A percentile compares a stretch with the other conserved stretches of the same genome.
These are phyloP conservation scores for Cucumis hystrix DNA, from an alignment of 306 rosid species.

Conservation along the genomic window DNA sequence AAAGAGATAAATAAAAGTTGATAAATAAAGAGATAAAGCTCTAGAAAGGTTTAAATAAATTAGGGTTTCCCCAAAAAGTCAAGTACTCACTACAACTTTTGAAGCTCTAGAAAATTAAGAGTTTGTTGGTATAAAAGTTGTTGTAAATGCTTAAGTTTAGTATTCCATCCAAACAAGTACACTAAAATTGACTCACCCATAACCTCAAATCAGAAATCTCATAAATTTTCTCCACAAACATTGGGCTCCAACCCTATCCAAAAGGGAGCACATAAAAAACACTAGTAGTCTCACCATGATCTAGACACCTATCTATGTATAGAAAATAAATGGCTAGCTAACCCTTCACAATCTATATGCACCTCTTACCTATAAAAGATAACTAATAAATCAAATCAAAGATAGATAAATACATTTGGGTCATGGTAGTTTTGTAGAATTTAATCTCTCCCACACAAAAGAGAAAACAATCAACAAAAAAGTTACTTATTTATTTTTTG, in stretches of 20 bases:
- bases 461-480: too few species aligned
- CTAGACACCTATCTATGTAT: background rate
- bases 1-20: background rate
- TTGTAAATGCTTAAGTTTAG: background rate
- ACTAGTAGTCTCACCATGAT: background rate
- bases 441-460: background rate
- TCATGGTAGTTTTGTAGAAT: background rate
- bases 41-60: background rate
- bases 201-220: background rate
- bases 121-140: background rate
- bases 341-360: background rate
- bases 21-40: background rate
- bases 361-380: background rate
- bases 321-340: background rate
- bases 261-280: background rate
- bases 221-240: background rate
- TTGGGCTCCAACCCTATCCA: background rate
- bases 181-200: background rate
- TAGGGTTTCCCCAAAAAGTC: background rate
- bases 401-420: background rate
- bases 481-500: too few species aligned
- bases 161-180: background rate
- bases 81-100: background rate
- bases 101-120: background rate
- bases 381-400: background rate